Conservation (phyloP, 1,284 basidiomycete genomes). For the Flammula alnicola region DNA sequence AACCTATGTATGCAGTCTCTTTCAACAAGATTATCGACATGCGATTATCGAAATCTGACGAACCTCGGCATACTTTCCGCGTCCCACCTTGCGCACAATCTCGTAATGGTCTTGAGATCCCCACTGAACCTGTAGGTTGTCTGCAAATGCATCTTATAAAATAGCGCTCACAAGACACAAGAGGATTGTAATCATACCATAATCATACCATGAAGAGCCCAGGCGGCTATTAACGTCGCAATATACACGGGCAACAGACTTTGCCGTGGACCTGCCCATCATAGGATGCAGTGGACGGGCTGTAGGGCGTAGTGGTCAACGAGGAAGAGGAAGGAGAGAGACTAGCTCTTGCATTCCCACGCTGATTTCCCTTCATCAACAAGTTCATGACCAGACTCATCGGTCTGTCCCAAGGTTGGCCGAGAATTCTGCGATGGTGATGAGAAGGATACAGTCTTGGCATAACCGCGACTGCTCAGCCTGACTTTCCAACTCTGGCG, state of each 20-base stretch:
- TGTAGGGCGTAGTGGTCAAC: slow-evolving; percentile 23
- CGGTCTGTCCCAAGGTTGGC: no score
- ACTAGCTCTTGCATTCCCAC: slow-evolving; percentile 32
- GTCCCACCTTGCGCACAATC: slow-evolving; percentile 95
- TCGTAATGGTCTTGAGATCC: slow-evolving; percentile 98
- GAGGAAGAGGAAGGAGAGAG: slow-evolving; percentile 23
- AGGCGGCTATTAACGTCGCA: slow-evolving; percentile 74
- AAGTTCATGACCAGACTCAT: no score
- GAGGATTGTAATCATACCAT: slow-evolving; percentile 52
- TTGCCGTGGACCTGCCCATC: slow-evolving; percentile 69
- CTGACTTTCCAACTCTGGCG: no score
- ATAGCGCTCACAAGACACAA: slow-evolving; percentile 16
- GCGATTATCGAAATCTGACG: slow-evolving; percentile 23
- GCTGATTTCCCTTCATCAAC: slow-evolving; percentile 22
- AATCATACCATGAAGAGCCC: slow-evolving; percentile 82
- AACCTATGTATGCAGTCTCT: slow-evolving; percentile 65
- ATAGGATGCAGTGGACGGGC: slow-evolving; percentile 21
- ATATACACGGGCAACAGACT: slow-evolving; percentile 78
- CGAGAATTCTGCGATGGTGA: no score
- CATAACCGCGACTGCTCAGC: no score
- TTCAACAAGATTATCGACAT: slow-evolving; percentile 13
- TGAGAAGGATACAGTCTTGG: no score
- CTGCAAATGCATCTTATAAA: slow-evolving; percentile 40
- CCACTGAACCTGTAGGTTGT: slow-evolving; percentile 94
- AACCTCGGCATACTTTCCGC: slow-evolving; percentile 97